Evolutionary conservation across 176 grass and related monocot genomes (phyloP), one percentile per base, ranked within the genome.

Genomic region (Saccharum officinarum): DNA sequence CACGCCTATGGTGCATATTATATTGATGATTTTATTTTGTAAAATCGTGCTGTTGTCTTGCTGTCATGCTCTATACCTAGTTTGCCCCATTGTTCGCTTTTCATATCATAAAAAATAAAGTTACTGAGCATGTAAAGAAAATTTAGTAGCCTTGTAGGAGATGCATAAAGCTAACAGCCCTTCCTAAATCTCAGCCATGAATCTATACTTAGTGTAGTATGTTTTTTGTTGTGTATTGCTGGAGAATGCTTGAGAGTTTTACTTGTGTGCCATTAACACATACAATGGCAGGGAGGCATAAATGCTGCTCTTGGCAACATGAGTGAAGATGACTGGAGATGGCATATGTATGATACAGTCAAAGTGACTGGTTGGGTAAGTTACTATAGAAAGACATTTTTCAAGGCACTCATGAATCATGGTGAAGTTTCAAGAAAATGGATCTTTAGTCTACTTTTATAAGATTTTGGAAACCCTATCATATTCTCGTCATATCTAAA

Each of bases 271-370:
- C 47, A 50, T 50, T 50, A 61, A 78, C 45, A 23, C 78, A 9
- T 69, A n/a, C 25, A 26, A 77, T 76, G 49, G 59, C 71, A 95
- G 95, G 95, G 93, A 82, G 96, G 96, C 78, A 98, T 98, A 84
- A 98, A 98, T 87, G 93, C 96, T 80, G 93, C 96, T 47, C 89
- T 98, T 41, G 96, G 96, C 83, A 98, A 98, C 89, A 98, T 98
- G 96, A 72, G 12, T 13, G 96, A 98, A 89, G 96, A 98, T 92
- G 96, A 98, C 62, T 95, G 93, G 96, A 95, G 96, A 75, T 98
- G 96, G 96, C 96, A 98, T 91, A 98, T 98, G 93, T 98, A 98
- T 93, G 96, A 98, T 50, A 98, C 96, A 8, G 96, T 98, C 41
- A 98, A 98, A 98, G 96, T 10, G 96, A 98, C 60, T 98, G 96